Conservation (phyloP, 129 eudicot species). For the Tagetes erecta region DNA sequence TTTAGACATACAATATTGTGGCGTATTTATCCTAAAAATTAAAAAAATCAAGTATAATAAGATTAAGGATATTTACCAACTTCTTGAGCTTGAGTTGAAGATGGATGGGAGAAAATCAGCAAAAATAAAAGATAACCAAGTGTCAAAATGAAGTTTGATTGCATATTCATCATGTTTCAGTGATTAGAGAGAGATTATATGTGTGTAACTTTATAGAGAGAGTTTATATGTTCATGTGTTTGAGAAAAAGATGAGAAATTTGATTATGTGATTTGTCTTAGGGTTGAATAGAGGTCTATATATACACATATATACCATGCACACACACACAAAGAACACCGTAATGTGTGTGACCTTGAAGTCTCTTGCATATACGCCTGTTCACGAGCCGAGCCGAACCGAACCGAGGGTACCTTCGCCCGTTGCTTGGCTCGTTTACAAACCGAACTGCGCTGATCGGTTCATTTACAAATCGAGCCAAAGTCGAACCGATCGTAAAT, state of each 20-base stretch:
- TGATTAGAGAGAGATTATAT: not conserved
- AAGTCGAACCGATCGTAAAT: too few species aligned
- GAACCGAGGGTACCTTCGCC: too few species aligned
- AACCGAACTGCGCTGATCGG: too few species aligned
- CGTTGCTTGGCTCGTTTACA: too few species aligned
- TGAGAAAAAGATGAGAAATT: conserved; percentile 1
- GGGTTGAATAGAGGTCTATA: conserved; percentile 2
- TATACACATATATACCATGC: not conserved
- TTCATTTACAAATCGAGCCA: too few species aligned
- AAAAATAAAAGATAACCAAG: conserved; percentile 30
- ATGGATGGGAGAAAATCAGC: conserved; percentile 28
- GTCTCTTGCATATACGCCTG: not conserved
- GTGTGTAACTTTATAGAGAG: not conserved
- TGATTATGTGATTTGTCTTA: conserved; percentile 15
- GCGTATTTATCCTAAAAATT: too few species aligned
- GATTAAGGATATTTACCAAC: conserved; percentile 40
- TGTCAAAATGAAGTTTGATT: conserved; percentile 24
- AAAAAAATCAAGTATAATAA: too few species aligned
- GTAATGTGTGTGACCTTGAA: not conserved
- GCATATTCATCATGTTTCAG: conserved; percentile 26
- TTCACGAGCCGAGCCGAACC: too few species aligned
- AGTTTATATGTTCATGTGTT: not conserved
- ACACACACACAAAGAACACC: not conserved
- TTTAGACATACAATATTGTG: too few species aligned
- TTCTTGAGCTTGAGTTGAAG: conserved; percentile 51